Evolutionary conservation across 2,329 filamentous ascomycete genomes (phyloP), one percentile per base, ranked within the genome.

Genomic region (Diplocarpon rosae): DNA sequence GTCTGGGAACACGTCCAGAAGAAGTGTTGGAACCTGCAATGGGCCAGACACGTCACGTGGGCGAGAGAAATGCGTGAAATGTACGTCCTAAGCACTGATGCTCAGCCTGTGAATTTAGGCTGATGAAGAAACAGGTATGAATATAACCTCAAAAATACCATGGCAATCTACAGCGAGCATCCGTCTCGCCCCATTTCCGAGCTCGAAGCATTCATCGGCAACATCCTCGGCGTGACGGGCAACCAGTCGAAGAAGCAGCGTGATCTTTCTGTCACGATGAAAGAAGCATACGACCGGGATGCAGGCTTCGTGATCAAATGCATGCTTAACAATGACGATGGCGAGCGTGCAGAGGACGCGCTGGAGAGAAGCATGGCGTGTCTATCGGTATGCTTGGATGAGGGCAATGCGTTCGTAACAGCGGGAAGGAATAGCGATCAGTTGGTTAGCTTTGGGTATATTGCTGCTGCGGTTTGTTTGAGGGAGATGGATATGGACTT

Each of bases 161-260:
- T 76, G 65, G 62, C 65, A 47, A 59, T 60, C 37, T 69, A 63
- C 56, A 64, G 68, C 50, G 53, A 65, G 5, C 59, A 67, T 12
- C 65, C 65, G 0, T 57, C 56, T 32, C 58, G 64, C 4, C 63
- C 63, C 5, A 63, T 75, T 11, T 68, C 62, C 10, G 73, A 76
- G 54, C 60, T 68, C 6, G 73, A 76, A 59, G 73, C 73, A 36
- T 76, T 80, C 56, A 67, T 70, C 27, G 76, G 76, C 24, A 71
- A 66, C 41, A 75, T 79, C 49, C 65, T 78, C 17, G 73, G 71
- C 41, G 70, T 68, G 46, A 65, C 65, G 9, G 66, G 65, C 12
- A 55, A 57, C 2, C 62, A 61, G 34, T 66, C 53, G 14, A 60
- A 57, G 35, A 53, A 58, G 3, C 65, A 69, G 44, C 63, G 61